Base-by-base conservation (phyloP, 2,329 filamentous ascomycete species). In the Penicillium fuscoglaucum region DNA sequence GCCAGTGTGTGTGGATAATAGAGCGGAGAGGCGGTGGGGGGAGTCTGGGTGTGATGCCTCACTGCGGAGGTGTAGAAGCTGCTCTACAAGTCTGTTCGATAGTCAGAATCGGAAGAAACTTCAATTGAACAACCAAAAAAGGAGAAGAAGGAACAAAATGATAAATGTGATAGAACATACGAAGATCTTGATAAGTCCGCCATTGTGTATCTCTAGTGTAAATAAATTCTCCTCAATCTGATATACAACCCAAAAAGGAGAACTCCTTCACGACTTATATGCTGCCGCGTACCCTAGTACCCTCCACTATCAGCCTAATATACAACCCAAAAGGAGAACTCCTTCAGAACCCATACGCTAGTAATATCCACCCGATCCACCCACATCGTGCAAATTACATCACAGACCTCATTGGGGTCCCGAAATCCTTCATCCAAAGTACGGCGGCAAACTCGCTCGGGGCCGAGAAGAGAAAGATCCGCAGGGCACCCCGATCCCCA, bases 11-110 rank as follows among this genome's bases (percentile, higher is more conserved):
- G 61, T 58, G 33, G 58, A 61, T 19, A 65, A 47, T 17, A 65
- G 44, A 17, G 45, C 6, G n/a, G 61, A 65, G 24, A 65, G 61
- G 17, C 35, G 52, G 17, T 53, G 43, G 13, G 41, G 4, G 26
- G 61, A 46, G n/a, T 58, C 61, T 9, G 61, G 56, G 26, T 55
- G 49, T 24, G 61, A 57, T 9, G 62, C 62, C 26, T 63, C 57
- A 21, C 31, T 41, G 4, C 62, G 61, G 29, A 65, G 52, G 44
- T 26, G 28, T 53, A 46, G 35, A 48, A 64, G 60, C 52, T 62
- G 60, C 44, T 60, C 61, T 50, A 57, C 10, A 35, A 59, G 40
- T 39, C 61, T 64, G 24, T 47, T 13, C 12, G 21, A 51, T n/a
- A 13, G 57, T 63, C 29, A 64, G 61, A 24, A 44, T 35, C 10